Percentiles rank a stretch among this genome's conserved stretches.
Evolutionary conservation across 164 flowering plant genomes (phyloP).

Genomic region (Houttuynia cordata): DNA sequence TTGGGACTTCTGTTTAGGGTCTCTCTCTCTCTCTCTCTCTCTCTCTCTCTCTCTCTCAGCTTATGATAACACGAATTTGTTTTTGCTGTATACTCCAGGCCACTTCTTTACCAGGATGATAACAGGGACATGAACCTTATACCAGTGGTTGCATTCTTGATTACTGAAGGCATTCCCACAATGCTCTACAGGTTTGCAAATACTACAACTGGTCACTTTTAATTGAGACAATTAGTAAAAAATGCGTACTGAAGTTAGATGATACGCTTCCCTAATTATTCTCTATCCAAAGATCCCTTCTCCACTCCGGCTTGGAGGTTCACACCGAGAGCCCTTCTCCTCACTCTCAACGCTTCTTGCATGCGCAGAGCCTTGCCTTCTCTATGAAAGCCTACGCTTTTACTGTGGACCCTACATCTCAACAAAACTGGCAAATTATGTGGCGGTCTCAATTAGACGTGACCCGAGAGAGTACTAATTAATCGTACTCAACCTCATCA

Average conservation of each 20-base stretch:
- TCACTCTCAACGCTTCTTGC: too few species aligned
- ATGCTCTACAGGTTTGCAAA: conserved; percentile 25
- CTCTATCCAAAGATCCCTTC: too few species aligned
- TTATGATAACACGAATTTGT: background rate
- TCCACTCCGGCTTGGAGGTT: too few species aligned
- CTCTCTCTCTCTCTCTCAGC: conserved; percentile 7
- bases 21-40: conserved; percentile 10
- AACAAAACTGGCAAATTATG: too few species aligned
- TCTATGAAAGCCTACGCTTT: background rate
- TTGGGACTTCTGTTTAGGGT: conserved; percentile 30
- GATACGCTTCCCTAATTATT: too few species aligned
- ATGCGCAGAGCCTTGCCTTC: background rate
- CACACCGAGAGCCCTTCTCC: too few species aligned
- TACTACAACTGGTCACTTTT: background rate
- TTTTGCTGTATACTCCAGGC: conserved; percentile 14
- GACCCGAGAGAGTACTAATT: too few species aligned
- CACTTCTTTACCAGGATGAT: conserved; percentile 23
- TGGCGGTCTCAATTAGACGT: too few species aligned
- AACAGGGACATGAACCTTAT: conserved; percentile 22
- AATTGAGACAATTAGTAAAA: too few species aligned
- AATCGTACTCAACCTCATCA: too few species aligned
- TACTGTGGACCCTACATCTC: too few species aligned
- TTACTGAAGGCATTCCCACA: conserved; percentile 23
- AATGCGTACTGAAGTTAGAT: too few species aligned
- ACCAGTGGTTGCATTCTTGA: conserved; percentile 19